Conservation (phyloP, 345 rosid genomes). For the Punica granatum region DNA sequence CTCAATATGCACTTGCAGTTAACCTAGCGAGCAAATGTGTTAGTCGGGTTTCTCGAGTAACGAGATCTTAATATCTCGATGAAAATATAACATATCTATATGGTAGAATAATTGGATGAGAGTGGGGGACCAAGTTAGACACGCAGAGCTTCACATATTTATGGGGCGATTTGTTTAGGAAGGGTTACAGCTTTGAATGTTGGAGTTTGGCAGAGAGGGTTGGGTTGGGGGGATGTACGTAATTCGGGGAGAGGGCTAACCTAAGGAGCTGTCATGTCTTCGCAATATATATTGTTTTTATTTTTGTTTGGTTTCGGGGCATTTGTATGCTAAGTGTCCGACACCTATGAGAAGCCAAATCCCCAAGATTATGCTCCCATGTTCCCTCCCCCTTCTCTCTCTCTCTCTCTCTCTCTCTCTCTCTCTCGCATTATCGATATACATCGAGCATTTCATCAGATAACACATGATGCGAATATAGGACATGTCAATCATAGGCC, state of each 20-base stretch:
- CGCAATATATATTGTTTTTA: slow-evolving; percentile 7
- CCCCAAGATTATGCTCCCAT: slow-evolving; percentile 41
- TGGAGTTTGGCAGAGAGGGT: slow-evolving; percentile 18
- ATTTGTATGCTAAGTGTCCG: slow-evolving; percentile 37
- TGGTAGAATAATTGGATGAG: neutral
- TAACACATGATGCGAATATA: too few relatives aligned
- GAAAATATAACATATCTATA: neutral
- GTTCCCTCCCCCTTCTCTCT: slow-evolving; percentile 24
- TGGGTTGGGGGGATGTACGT: slow-evolving; percentile 12
- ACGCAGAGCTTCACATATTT: too few relatives aligned
- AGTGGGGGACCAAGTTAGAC: too few relatives aligned
- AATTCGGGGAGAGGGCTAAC: slow-evolving; percentile 9
- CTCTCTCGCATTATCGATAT: neutral
- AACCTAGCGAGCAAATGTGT: too few relatives aligned
- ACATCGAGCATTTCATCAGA: too few relatives aligned
- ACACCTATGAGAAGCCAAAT: slow-evolving; percentile 41
- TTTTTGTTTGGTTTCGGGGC: slow-evolving; percentile 21
- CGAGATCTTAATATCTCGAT: too few relatives aligned
- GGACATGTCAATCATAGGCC: too few relatives aligned
- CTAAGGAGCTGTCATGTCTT: slow-evolving; percentile 37
- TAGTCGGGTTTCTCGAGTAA: too few relatives aligned
- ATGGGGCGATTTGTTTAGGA: neutral
- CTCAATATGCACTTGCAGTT: too few relatives aligned
- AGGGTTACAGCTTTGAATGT: slow-evolving; percentile 35
- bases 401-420: neutral